Evolutionary conservation across 495 filamentous ascomycete genomes (phyloP).

Genomic region (Penicillium turbatum): DNA sequence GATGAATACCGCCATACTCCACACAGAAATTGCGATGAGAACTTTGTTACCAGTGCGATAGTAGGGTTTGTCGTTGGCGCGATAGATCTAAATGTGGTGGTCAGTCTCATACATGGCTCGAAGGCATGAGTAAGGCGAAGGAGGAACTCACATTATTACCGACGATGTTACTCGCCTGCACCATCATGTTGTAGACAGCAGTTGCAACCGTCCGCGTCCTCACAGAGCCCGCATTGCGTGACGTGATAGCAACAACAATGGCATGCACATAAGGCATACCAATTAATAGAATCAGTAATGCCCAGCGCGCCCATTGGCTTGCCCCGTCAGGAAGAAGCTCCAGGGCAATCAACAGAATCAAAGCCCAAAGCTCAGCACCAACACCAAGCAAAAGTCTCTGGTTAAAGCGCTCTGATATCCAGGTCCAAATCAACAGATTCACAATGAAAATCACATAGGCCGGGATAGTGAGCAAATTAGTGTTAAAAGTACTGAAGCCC

Average conservation of each 20-base stretch:
- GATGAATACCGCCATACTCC: slow-evolving; percentile 53
- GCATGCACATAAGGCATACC: slow-evolving; percentile 61
- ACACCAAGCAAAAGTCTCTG: slow-evolving; percentile 52
- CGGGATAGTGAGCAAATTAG: slow-evolving; percentile 67
- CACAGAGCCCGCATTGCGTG: slow-evolving; percentile 63
- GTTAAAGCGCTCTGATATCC: slow-evolving; percentile 50
- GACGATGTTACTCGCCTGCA: slow-evolving; percentile 62
- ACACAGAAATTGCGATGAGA: slow-evolving; percentile 49
- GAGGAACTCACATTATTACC: slow-evolving; percentile 50
- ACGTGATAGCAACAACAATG: slow-evolving; percentile 63
- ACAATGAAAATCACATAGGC: slow-evolving; percentile 48
- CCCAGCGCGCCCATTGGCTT: slow-evolving; percentile 51
- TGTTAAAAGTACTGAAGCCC: slow-evolving; percentile 62
- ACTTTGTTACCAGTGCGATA: slow-evolving; percentile 65
- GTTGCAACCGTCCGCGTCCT: slow-evolving; percentile 61
- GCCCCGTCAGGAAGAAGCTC: slow-evolving; percentile 33
- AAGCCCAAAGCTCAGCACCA: slow-evolving; percentile 50
- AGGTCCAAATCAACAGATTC: slow-evolving; percentile 46
- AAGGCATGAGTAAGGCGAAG: background rate
- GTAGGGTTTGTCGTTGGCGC: slow-evolving; percentile 57
- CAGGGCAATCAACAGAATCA: slow-evolving; percentile 52
- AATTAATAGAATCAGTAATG: slow-evolving; percentile 48
- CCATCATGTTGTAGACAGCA: slow-evolving; percentile 70
- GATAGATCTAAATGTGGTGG: slow-evolving; percentile 49
- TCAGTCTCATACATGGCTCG: background rate